A percentile compares a stretch with the other conserved stretches of the same genome.
Conservation (phyloP, 257 asterid species). For the Buddleja alternifolia region DNA sequence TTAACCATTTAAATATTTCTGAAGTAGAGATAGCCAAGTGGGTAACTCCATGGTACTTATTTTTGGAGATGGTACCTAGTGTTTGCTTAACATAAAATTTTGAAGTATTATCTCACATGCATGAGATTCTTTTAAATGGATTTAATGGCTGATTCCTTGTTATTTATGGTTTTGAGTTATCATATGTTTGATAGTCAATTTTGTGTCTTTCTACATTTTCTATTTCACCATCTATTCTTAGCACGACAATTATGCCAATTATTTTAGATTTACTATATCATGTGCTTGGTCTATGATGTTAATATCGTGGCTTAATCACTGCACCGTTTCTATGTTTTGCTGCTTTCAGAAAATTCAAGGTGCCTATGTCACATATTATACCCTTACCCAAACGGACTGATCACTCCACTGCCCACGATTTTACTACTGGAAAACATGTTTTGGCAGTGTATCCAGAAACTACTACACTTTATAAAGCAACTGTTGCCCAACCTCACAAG, state of each 20-base stretch:
- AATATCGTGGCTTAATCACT: background rate
- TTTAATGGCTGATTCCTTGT: background rate
- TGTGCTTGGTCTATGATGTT: background rate
- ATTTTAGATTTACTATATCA: background rate
- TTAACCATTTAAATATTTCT: too few species aligned
- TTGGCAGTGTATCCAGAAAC: constrained; percentile 77
- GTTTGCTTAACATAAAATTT: too few species aligned
- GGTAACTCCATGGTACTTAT: too few species aligned
- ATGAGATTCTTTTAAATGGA: background rate
- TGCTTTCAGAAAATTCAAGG: constrained; percentile 62
- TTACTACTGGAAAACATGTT: constrained; percentile 66
- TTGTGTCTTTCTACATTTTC: too few species aligned
- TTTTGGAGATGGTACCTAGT: too few species aligned
- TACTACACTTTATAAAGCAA: constrained; percentile 71
- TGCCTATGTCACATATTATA: constrained; percentile 63
- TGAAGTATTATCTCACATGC: too few species aligned
- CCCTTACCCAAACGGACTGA: constrained; percentile 70
- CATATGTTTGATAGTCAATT: too few species aligned
- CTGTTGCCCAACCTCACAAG: constrained; percentile 70
- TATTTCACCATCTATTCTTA: background rate
- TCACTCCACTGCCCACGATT: constrained; percentile 56
- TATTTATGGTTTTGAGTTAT: too few species aligned
- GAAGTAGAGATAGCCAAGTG: too few species aligned
- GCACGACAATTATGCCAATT: background rate
- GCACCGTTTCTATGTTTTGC: constrained; percentile 5